Evolutionary conservation across 2,329 filamentous ascomycete species (phyloP).

Genomic region (Sarocladium oryzae): DNA sequence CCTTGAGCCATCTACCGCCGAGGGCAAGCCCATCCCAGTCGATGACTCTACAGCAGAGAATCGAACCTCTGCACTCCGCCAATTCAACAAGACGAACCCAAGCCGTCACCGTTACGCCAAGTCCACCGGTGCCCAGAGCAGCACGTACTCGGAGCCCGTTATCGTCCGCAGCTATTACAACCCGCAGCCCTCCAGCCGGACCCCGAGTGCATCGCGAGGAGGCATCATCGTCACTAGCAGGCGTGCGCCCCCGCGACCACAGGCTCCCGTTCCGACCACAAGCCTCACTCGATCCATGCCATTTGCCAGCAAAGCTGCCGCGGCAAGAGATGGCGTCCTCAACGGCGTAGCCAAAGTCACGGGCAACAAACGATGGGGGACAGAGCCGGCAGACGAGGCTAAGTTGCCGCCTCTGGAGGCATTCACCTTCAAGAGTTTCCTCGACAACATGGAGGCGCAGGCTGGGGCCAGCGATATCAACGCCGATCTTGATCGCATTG

Average conservation of each 20-base stretch:
- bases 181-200: constrained; percentile 26
- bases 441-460: constrained; percentile 46
- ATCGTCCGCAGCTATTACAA: constrained; percentile 59
- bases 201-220: constrained; percentile 22
- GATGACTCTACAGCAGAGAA: constrained; percentile 49
- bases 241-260: constrained; percentile 9
- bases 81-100: constrained; percentile 52
- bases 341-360: constrained; percentile 38
- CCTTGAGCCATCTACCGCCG: constrained; percentile 46
- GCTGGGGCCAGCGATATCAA: constrained; percentile 39
- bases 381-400: constrained; percentile 26
- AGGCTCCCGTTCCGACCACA: constrained; percentile 15
- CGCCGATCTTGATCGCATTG: constrained; percentile 56
- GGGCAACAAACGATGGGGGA: constrained; percentile 26
- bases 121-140: constrained; percentile 48
- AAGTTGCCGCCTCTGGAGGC: constrained; percentile 56
- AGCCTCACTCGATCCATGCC: constrained; percentile 24
- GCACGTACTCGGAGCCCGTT: constrained; percentile 58
- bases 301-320: constrained; percentile 24
- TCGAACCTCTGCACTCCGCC: constrained; percentile 53
- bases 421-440: constrained; percentile 59
- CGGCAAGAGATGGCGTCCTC: constrained; percentile 32
- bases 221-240: constrained; percentile 18
- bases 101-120: constrained; percentile 51
- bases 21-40: constrained; percentile 49